Base-by-base conservation (phyloP, 2,329 filamentous ascomycete genomes). In the Apiospora arundinis region DNA sequence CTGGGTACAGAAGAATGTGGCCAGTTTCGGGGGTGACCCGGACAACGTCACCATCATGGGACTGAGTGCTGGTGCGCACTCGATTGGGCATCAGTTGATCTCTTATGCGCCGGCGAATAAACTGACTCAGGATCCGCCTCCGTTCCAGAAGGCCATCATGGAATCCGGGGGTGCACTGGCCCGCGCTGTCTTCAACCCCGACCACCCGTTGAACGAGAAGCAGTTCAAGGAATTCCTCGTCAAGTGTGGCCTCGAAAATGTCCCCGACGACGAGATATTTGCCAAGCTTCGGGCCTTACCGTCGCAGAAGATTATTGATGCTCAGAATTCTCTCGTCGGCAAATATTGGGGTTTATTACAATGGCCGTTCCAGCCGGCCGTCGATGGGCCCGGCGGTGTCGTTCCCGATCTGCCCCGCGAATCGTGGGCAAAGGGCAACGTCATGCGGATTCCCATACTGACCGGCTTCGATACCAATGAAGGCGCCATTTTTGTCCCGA, bases 391-490 rank as follows among this genome's bases (percentile, higher is more conserved):
- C 18, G 81, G 78, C 4, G 85, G 87, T 16, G 79, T 91, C 18
- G 89, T 93, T 69, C 83, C 86, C 2, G 83, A 86, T 37, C 81
- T 87, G 14, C 91, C 92, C 3, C 83, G 92, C 16, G 82, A 85
- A n/a, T 85, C 86, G n/a, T 92, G 89, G 89, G 78, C 83, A 37
- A 81, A 85, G 0, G 83, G 85, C 0, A 79, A 82, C 21, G 88
- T 85, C 78, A 84, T 91, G 74, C 84, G 85, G 73, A 83, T 91
- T 9, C 89, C 90, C 9, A 86, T 94, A 67, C 81, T 94, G 67
- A 93, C 91, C 0, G 92, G 92, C 9, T 94, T 91, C 83, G 91
- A 91, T 80, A 88, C 89, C 49, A 90, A 93, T 76, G 92, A 94
- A 79, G 92, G 92, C 21, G 86, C 89, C 0, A 79, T 85, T 48